A percentile compares a stretch with the other conserved stretches of the same genome.
phyloP scores from a whole-genome alignment of 2,329 filamentous ascomycete species.

The Penicillium crustosum region DNA sequence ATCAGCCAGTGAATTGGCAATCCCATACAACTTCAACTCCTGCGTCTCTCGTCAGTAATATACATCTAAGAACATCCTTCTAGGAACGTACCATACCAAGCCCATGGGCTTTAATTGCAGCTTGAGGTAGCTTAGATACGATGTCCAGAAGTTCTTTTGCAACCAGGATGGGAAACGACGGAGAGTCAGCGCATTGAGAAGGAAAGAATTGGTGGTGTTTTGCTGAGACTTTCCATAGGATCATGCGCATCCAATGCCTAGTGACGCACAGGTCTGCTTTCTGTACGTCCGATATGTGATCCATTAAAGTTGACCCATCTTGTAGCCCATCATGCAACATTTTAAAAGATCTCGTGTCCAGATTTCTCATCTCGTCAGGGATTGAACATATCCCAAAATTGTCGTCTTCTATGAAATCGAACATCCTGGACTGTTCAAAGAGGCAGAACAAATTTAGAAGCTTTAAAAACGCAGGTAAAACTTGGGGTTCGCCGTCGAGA shows the following conservation, averaged over 20 bases:
- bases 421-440: background rate
- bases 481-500: background rate
- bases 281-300: background rate
- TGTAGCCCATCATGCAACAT: background rate
- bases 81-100: background rate
- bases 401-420: background rate
- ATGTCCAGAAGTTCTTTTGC: background rate
- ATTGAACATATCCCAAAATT: background rate
- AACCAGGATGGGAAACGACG: background rate
- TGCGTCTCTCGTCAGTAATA: background rate
- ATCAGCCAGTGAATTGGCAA: background rate
- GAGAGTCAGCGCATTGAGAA: background rate
- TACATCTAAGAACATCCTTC: background rate
- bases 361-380: background rate
- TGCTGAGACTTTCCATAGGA: background rate
- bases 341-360: background rate
- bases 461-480: background rate
- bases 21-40: background rate
- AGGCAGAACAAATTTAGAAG: background rate
- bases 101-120: background rate
- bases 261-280: background rate
- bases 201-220: slow-evolving; percentile 32
- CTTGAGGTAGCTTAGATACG: background rate
- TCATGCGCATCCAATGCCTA: background rate
- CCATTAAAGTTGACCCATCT: background rate